A percentile compares a stretch with the other conserved stretches of the same genome.
phyloP scores from a whole-genome alignment of 2,329 filamentous ascomycete species.

The Fusarium hainanense region DNA sequence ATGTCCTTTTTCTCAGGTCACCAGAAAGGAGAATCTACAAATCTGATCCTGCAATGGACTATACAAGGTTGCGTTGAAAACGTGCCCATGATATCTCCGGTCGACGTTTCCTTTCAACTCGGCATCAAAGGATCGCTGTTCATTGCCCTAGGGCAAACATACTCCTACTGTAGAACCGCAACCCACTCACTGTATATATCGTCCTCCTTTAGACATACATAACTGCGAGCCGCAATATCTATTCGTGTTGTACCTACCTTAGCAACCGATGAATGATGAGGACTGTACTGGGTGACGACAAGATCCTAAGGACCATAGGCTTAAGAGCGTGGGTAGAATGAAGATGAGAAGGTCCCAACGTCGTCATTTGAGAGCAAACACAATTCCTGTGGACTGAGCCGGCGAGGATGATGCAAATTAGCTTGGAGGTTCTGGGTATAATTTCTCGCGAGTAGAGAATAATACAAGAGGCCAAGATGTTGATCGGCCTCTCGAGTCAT shows the following conservation, averaged over 20 bases:
- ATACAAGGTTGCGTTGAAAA: slow-evolving; percentile 28
- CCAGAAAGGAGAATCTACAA: slow-evolving; percentile 36
- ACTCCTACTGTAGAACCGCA: slow-evolving; percentile 35
- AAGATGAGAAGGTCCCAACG: slow-evolving; percentile 28
- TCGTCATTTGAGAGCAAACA: slow-evolving; percentile 32
- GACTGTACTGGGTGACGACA: slow-evolving; percentile 19
- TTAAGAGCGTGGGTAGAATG: slow-evolving; percentile 28
- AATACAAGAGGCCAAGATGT: slow-evolving; percentile 12
- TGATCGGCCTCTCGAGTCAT: slow-evolving; percentile 4
- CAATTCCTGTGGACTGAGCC: slow-evolving; percentile 28
- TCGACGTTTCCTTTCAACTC: slow-evolving; percentile 18
- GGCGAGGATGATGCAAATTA: slow-evolving; percentile 35
- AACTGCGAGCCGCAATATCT: slow-evolving; percentile 11
- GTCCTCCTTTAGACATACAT: slow-evolving; percentile 25
- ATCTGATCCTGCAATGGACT: slow-evolving; percentile 19
- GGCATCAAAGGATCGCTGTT: slow-evolving; percentile 39
- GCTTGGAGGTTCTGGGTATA: neutral
- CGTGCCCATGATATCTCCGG: slow-evolving; percentile 29
- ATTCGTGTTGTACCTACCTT: slow-evolving; percentile 32
- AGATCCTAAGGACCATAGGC: slow-evolving; percentile 21
- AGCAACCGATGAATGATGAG: neutral
- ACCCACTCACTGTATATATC: slow-evolving; percentile 29
- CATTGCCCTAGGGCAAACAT: slow-evolving; percentile 27
- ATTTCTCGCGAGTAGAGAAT: neutral
- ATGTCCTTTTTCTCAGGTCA: slow-evolving; percentile 30